A percentile compares a stretch with the other conserved stretches of the same genome.
Conservation (phyloP, 176 grass and related monocot species). For the Rhipidocladum racemiflorum region DNA sequence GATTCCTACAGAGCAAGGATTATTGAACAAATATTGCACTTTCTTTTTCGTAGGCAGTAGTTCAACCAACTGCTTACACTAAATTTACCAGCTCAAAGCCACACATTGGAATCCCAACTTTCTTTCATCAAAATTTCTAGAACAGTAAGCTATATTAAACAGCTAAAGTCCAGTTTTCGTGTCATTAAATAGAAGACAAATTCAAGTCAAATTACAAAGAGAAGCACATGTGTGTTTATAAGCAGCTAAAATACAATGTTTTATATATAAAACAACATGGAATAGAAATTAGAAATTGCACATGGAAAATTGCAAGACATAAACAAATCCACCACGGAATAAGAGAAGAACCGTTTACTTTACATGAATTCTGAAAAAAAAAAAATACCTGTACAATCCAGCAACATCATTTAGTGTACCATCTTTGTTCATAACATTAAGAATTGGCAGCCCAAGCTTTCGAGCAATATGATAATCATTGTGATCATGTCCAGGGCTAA, state of each 20-base stretch:
- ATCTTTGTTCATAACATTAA: constrained; percentile 99
- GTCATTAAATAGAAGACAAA: background rate
- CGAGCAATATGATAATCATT: constrained; percentile 99
- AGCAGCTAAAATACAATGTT: background rate
- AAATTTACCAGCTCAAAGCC: background rate
- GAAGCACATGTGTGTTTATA: constrained; percentile 13
- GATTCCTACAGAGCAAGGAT: constrained; percentile 26
- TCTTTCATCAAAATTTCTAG: background rate
- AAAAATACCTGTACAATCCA: constrained; percentile 72
- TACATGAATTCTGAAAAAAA: constrained; percentile 23
- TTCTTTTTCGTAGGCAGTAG: background rate
- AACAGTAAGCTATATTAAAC: constrained; percentile 11
- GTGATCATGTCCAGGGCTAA: constrained; percentile 98
- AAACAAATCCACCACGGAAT: constrained; percentile 8
- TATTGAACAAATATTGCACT: background rate
- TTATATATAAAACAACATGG: background rate
- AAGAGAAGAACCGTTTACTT: background rate
- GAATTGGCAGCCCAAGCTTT: constrained; percentile 95
- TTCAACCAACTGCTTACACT: constrained; percentile 2
- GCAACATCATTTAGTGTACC: constrained; percentile 93
- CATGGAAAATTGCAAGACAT: constrained; percentile 1
- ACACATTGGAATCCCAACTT: background rate
- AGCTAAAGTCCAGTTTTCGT: background rate
- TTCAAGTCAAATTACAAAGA: background rate
- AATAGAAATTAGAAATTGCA: background rate